phyloP scores from a whole-genome alignment of 2,329 filamentous ascomycete genomes.

The Colletotrichum tabaci region DNA sequence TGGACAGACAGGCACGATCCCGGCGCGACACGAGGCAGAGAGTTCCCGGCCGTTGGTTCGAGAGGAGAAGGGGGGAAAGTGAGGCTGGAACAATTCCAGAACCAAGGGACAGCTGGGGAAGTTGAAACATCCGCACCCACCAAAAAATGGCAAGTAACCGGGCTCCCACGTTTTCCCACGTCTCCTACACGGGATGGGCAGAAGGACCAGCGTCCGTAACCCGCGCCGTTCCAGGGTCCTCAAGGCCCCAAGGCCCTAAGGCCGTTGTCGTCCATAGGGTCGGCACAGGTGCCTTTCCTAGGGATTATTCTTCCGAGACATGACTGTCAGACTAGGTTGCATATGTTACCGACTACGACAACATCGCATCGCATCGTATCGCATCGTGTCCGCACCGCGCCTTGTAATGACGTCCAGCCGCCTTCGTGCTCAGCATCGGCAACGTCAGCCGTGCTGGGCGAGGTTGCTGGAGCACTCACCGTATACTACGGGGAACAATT shows the following conservation, averaged over 20 bases:
- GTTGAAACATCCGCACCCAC: conserved; percentile 36
- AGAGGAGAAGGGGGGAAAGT: background rate
- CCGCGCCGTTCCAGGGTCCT: conserved; percentile 7
- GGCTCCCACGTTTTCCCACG: conserved; percentile 39
- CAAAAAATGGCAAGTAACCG: conserved; percentile 29
- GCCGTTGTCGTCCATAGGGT: background rate
- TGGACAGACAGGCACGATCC: conserved; percentile 20
- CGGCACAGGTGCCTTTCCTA: conserved; percentile 28
- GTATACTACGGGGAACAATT: background rate
- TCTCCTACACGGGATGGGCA: conserved; percentile 1
- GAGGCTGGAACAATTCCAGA: conserved; percentile 32
- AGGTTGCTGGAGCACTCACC: background rate
- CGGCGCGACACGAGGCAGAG: conserved; percentile 30
- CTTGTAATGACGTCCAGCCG: background rate
- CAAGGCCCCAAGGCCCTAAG: background rate
- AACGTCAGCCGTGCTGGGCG: background rate
- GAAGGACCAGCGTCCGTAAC: background rate
- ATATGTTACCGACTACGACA: conserved; percentile 32
- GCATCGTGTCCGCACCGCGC: background rate
- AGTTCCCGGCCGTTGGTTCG: background rate
- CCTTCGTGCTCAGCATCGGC: background rate
- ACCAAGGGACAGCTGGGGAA: conserved; percentile 30
- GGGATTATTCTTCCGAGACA: conserved; percentile 27
- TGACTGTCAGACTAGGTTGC: conserved; percentile 33
- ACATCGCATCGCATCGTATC: background rate